These are phyloP conservation scores for Graphium sp. DNA, from an alignment of 2,329 filamentous ascomycete species.

Conservation along the genomic window DNA sequence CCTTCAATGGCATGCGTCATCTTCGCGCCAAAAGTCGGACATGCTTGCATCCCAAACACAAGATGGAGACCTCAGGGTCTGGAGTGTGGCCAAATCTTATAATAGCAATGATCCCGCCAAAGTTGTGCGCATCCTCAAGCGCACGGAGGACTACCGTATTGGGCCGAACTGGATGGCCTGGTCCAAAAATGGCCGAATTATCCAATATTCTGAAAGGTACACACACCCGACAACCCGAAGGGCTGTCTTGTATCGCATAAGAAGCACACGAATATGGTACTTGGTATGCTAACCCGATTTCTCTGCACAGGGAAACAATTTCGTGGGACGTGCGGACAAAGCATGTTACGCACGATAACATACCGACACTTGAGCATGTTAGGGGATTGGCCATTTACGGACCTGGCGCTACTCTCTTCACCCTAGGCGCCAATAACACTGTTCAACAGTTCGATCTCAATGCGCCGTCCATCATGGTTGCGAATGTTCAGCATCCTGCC, in stretches of 20 bases:
- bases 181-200: slow-evolving; percentile 94
- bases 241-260: too few species aligned
- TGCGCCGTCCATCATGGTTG: slow-evolving; percentile 62
- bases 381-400: slow-evolving; percentile 77
- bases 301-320: slow-evolving; percentile 54
- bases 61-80: slow-evolving; percentile 85
- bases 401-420: slow-evolving; percentile 82
- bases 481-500: slow-evolving; percentile 74
- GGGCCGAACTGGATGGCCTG: slow-evolving; percentile 93
- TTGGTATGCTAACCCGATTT: background rate
- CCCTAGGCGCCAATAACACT: slow-evolving; percentile 70
- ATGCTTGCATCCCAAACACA: slow-evolving; percentile 91
- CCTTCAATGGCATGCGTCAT: slow-evolving; percentile 90
- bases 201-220: slow-evolving; percentile 83
- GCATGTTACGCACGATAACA: slow-evolving; percentile 75
- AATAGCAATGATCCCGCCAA: slow-evolving; percentile 61
- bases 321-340: slow-evolving; percentile 99
- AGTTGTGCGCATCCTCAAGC: slow-evolving; percentile 73
- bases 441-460: slow-evolving; percentile 94
- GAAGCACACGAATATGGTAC: too few species aligned
- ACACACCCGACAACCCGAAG: too few species aligned
- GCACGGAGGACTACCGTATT: slow-evolving; percentile 53
- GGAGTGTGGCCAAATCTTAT: slow-evolving; percentile 81
- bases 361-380: slow-evolving; percentile 71
- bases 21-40: slow-evolving; percentile 87